Evolutionary conservation across 2,329 filamentous ascomycete species (phyloP).

Genomic region (Capronia epimyces): DNA sequence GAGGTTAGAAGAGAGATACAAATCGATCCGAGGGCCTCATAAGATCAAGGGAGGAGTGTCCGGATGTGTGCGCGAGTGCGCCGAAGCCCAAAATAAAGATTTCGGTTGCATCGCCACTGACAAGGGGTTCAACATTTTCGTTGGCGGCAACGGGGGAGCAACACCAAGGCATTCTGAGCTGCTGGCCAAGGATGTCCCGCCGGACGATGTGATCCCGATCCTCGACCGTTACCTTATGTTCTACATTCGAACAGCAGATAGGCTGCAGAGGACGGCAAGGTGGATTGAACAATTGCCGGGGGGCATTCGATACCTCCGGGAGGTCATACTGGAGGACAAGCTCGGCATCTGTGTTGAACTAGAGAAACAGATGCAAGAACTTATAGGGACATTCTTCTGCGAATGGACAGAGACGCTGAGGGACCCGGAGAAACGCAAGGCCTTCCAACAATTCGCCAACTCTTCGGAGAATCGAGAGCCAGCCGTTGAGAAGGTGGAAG

Average conservation of each 20-base stretch:
- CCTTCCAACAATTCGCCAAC: constrained; percentile 81
- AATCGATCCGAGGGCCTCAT: constrained; percentile 80
- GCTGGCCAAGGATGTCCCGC: constrained; percentile 77
- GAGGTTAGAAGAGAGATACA: constrained; percentile 81
- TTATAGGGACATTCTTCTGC: constrained; percentile 80
- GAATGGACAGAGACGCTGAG: constrained; percentile 83
- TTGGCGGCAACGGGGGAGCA: constrained; percentile 82
- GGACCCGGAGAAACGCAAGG: constrained; percentile 59
- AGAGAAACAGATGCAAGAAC: constrained; percentile 79
- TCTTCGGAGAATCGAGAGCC: constrained; percentile 61
- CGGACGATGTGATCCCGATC: constrained; percentile 74
- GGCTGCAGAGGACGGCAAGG: constrained; percentile 78
- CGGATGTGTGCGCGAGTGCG: constrained; percentile 87
- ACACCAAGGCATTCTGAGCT: constrained; percentile 78
- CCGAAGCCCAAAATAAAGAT: constrained; percentile 88
- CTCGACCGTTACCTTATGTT: constrained; percentile 87
- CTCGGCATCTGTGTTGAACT: constrained; percentile 79
- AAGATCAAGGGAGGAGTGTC: constrained; percentile 89
- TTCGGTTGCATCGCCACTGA: constrained; percentile 89
- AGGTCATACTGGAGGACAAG: constrained; percentile 79
- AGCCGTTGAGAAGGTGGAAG: constrained; percentile 63
- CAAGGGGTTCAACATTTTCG: constrained; percentile 89
- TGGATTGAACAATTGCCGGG: constrained; percentile 83
- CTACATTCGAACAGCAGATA: constrained; percentile 89
- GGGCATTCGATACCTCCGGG: constrained; percentile 73